Conservation (phyloP, 2,329 filamentous ascomycete species). For the Peltaster fructicola region DNA sequence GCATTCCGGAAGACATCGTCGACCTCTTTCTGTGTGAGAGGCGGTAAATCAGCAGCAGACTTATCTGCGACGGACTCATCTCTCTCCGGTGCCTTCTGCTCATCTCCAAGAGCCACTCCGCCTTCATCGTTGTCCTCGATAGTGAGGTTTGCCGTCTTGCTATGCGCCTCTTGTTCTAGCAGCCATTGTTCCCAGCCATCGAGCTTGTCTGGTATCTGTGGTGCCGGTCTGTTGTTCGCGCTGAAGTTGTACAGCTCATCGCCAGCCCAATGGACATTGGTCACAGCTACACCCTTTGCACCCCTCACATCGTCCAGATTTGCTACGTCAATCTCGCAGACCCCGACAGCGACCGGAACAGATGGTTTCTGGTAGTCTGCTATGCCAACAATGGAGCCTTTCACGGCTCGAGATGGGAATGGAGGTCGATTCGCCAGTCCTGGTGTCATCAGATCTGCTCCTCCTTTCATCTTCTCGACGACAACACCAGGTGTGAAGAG, state of each 20-base stretch:
- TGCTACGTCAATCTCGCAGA: conserved; percentile 46
- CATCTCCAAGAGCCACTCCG: conserved; percentile 24
- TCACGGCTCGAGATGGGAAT: conserved; percentile 40
- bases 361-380: conserved; percentile 40
- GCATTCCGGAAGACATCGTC: conserved; percentile 48
- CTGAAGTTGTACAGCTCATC: conserved; percentile 54
- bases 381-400: conserved; percentile 44
- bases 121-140: conserved; percentile 28
- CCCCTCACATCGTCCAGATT: conserved; percentile 38
- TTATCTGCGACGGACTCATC: too few species aligned
- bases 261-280: conserved; percentile 48
- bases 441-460: conserved; percentile 53
- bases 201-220: conserved; percentile 34
- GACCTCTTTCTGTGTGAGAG: conserved; percentile 45
- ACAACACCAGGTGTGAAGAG: conserved; percentile 46
- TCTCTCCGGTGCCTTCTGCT: conserved; percentile 8
- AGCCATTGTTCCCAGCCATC: conserved; percentile 31
- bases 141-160: conserved; percentile 25
- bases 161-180: conserved; percentile 20
- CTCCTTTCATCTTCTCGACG: conserved; percentile 44
- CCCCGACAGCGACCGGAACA: conserved; percentile 45
- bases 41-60: too few species aligned
- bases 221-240: conserved; percentile 34
- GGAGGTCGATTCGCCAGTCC: conserved; percentile 47
- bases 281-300: conserved; percentile 45